Evolutionary conservation across 2,329 filamentous ascomycete species (phyloP), one percentile per base, ranked within the genome.

Genomic region (Aspergillus spinulosporus): DNA sequence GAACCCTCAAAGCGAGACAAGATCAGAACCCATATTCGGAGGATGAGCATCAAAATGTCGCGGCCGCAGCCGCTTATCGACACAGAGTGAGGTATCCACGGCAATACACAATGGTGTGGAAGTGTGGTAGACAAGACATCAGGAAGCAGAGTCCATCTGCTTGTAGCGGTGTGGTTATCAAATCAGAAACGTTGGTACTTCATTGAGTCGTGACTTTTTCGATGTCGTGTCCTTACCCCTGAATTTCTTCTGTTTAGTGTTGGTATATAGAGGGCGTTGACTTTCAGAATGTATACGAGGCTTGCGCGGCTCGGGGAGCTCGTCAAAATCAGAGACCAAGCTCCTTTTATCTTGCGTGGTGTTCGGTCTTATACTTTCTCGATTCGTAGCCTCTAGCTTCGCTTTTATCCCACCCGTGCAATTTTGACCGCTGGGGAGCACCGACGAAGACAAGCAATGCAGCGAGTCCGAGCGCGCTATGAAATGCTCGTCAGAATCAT

Each of bases 141-240:
- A 21, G 43, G 15, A 15, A 8, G 9, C 4, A 15, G 28, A 37
- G 31, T 26, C 32, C 29, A 14, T 5, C 12, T 8, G 47, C 28
- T 14, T 50, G 43, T 40, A 9, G 26, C 6, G 32, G 5, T 40
- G 21, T 21, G 39, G 5, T 31, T 11, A 12, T 75, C 67, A 76
- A 36, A 74, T 58, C 44, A 78, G 56, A 66, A 78, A 78, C 48
- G 73, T 77, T 37, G 76, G 76, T 44, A 78, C 74, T 64, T 78
- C 73, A 56, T 72, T 74, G 39, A 76, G 69, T 43, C 72, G 69
- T 32, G 72, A 69, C 62, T 72, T 72, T 57, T 73, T 75, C 50
- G 66, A 58, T 51, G 62, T 60, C 43, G 66, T 57, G 56, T 66
- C 64, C 45, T 66, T 59, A 31, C 53, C 55, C 11, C 50, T 56